Conservation (phyloP, 352 stramenopile species). For the Aphanomyces cochlioides region DNA sequence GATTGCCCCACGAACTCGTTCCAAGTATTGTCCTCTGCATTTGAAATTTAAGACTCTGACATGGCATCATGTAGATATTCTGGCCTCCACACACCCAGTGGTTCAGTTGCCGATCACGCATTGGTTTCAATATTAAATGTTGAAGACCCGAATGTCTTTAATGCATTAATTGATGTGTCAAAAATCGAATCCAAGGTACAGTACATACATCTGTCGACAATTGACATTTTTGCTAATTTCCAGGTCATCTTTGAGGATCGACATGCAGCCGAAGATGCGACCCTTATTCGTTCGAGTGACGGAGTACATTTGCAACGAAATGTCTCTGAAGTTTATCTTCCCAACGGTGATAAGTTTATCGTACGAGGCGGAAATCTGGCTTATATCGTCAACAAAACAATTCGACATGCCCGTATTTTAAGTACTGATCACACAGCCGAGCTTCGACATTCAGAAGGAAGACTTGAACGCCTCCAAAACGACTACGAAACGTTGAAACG, state of each 20-base stretch:
- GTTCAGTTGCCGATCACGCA: slow-evolving; percentile 47
- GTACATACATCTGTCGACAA: neutral
- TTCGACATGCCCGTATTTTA: slow-evolving; percentile 61
- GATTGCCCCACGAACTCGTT: slow-evolving; percentile 57
- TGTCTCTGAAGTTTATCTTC: slow-evolving; percentile 67
- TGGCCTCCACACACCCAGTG: slow-evolving; percentile 55
- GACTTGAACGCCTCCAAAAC: slow-evolving; percentile 44
- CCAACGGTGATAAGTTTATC: slow-evolving; percentile 71
- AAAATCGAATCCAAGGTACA: slow-evolving; percentile 60
- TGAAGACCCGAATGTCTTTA: slow-evolving; percentile 72
- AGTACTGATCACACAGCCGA: slow-evolving; percentile 67
- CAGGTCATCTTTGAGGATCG: slow-evolving; percentile 56
- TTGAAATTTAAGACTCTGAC: neutral
- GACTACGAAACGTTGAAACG: slow-evolving; percentile 53
- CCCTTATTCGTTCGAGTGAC: slow-evolving; percentile 48
- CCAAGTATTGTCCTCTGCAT: slow-evolving; percentile 37
- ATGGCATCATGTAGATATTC: slow-evolving; percentile 13
- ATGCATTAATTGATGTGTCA: slow-evolving; percentile 73
- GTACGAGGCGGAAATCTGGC: slow-evolving; percentile 70
- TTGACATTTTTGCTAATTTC: neutral
- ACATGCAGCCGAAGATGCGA: slow-evolving; percentile 48
- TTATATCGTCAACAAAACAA: slow-evolving; percentile 74
- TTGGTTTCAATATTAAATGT: slow-evolving; percentile 79
- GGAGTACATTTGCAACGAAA: slow-evolving; percentile 60
- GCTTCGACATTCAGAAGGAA: slow-evolving; percentile 45